phyloP scores from a whole-genome alignment of 495 filamentous ascomycete genomes.

The Podospora conica region DNA sequence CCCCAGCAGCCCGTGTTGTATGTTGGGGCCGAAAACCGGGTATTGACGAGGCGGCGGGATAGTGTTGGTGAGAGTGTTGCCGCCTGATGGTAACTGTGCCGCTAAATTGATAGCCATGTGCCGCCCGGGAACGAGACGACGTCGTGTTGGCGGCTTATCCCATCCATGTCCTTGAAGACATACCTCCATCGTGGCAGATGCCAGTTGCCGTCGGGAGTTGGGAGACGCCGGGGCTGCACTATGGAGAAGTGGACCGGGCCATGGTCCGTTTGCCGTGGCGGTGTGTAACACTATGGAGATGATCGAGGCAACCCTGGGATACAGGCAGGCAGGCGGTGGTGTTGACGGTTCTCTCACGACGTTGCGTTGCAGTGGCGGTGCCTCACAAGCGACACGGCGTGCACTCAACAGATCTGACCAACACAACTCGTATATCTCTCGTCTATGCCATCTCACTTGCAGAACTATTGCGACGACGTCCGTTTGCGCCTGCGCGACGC shows the following conservation, averaged over 20 bases:
- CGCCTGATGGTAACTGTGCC: too few species aligned
- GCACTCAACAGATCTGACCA: not conserved
- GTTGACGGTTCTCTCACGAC: not conserved
- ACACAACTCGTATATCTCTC: not conserved
- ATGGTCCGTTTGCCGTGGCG: not conserved
- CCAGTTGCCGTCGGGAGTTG: not conserved
- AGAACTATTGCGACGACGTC: not conserved
- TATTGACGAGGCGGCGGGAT: not conserved
- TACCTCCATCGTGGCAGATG: not conserved
- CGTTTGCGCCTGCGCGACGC: not conserved
- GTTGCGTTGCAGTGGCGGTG: not conserved
- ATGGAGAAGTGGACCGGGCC: not conserved
- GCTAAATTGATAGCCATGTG: not conserved
- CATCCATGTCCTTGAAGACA: not conserved
- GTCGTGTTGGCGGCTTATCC: not conserved
- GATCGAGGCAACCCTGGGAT: not conserved
- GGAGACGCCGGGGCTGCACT: not conserved
- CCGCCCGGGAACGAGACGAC: not conserved
- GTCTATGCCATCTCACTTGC: not conserved
- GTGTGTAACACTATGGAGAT: not conserved
- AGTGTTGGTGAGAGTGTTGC: too few species aligned
- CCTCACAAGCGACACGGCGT: not conserved
- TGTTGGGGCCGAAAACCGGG: not conserved
- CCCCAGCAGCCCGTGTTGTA: not conserved
- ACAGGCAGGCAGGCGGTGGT: not conserved